Evolutionary conservation across 768 basidiomycete species (phyloP).

Genomic region (Cystoderma amianthinum): DNA sequence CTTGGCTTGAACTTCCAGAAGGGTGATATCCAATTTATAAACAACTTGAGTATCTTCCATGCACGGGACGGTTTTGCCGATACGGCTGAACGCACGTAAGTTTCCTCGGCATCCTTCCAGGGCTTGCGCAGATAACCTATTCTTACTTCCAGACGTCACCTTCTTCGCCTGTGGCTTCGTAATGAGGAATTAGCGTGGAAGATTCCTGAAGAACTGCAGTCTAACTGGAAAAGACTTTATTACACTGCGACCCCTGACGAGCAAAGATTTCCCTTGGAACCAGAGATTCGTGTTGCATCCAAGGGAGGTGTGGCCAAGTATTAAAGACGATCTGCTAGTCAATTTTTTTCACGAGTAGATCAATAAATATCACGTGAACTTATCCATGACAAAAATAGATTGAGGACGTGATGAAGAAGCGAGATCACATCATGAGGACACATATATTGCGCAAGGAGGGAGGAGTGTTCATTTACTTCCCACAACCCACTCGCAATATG

Average conservation of each 20-base stretch:
- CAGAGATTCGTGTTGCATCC: conserved; percentile 15
- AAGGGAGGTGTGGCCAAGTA: conserved; percentile 7
- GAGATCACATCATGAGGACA: not conserved
- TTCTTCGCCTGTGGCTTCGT: conserved; percentile 29
- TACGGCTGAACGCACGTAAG: conserved; percentile 31
- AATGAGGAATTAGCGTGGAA: conserved; percentile 32
- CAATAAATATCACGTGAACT: not conserved
- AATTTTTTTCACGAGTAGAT: not conserved
- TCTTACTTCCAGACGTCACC: conserved; percentile 20
- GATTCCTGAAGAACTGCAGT: conserved; percentile 21
- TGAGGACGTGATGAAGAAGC: not conserved
- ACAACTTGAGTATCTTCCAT: conserved; percentile 35
- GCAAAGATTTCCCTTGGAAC: conserved; percentile 29
- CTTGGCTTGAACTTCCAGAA: conserved; percentile 39
- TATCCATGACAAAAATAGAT: not conserved
- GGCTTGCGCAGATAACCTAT: not conserved
- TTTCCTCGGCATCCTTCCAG: conserved; percentile 7
- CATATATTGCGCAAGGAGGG: not conserved
- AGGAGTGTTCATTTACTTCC: not conserved
- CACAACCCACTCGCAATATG: not conserved
- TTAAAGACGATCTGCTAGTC: not conserved
- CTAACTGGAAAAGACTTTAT: conserved; percentile 27
- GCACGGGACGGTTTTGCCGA: conserved; percentile 37
- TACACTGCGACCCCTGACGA: conserved; percentile 22
- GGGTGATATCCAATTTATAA: conserved; percentile 44